Conservation (phyloP, 768 basidiomycete species). For the Leccinum subtestaceum region DNA sequence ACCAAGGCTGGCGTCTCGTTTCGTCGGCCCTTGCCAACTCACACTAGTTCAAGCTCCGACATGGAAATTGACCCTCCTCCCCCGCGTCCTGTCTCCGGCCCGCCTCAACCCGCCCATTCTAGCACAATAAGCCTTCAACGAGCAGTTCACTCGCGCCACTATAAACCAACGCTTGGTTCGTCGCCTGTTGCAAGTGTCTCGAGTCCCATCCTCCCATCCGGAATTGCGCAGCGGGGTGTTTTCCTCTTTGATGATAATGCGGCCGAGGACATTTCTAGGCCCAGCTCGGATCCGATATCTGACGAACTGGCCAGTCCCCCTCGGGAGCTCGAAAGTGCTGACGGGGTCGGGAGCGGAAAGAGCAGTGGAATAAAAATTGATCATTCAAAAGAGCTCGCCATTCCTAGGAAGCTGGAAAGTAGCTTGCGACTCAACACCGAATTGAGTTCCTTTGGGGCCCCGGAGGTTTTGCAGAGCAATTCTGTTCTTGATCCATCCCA, state of each 20-base stretch:
- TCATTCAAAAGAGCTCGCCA: slow-evolving; percentile 5
- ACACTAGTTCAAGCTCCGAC: slow-evolving; percentile 10
- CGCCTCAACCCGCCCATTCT: slow-evolving; percentile 12
- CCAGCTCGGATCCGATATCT: slow-evolving; percentile 14
- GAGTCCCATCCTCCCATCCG: slow-evolving; percentile 13
- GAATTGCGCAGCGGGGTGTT: not conserved
- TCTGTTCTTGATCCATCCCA: not conserved
- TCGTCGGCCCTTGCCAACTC: slow-evolving; percentile 8
- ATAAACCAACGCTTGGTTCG: slow-evolving; percentile 9
- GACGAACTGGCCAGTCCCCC: slow-evolving; percentile 13
- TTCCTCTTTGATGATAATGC: slow-evolving; percentile 3
- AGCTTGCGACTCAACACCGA: slow-evolving; percentile 4
- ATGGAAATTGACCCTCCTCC: slow-evolving; percentile 29
- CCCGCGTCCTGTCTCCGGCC: slow-evolving; percentile 18
- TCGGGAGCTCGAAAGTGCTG: slow-evolving; percentile 16
- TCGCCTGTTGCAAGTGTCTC: slow-evolving; percentile 22
- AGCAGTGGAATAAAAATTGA: slow-evolving; percentile 3
- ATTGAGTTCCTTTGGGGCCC: not conserved
- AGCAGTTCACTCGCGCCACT: not conserved
- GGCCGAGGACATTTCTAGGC: slow-evolving; percentile 7
- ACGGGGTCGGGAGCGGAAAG: slow-evolving; percentile 12
- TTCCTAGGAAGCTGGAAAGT: not conserved
- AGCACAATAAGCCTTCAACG: not conserved
- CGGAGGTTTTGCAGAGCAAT: not conserved
- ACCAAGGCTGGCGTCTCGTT: slow-evolving; percentile 4